These are phyloP conservation scores for Ogataea paraovalis DNA, from an alignment of 805 yeast genomes.

Conservation along the genomic window DNA sequence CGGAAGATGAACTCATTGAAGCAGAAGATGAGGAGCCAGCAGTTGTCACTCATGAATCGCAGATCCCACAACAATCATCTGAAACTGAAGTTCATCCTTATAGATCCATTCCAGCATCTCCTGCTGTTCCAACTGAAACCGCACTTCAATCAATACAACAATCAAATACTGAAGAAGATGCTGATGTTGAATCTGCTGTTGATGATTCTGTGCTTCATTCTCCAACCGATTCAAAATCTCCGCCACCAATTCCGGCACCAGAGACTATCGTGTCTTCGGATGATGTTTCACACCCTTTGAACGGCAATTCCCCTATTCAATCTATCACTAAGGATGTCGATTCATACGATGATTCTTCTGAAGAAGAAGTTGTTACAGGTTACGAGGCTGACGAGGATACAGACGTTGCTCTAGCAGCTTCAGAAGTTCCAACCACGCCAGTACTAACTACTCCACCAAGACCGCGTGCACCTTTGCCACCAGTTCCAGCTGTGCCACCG, in stretches of 20 bases:
- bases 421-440: neutral
- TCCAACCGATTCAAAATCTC: neutral
- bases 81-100: constrained; percentile 4
- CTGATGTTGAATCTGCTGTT: constrained; percentile 4
- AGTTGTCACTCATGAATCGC: neutral
- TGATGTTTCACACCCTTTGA: constrained; percentile 1
- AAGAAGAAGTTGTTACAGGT: constrained; percentile 42
- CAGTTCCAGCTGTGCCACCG: constrained; percentile 8
- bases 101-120: constrained; percentile 4
- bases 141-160: neutral
- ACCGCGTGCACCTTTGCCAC: constrained; percentile 16
- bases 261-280: constrained; percentile 9
- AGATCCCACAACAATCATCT: neutral
- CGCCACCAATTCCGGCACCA: constrained; percentile 16
- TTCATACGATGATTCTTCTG: constrained; percentile 9
- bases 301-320: neutral
- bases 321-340: neutral
- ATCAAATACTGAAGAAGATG: neutral
- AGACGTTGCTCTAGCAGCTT: constrained; percentile 14
- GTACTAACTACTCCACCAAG: constrained; percentile 11
- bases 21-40: constrained; percentile 14
- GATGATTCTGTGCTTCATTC: constrained; percentile 4
- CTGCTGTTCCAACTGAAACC: neutral
- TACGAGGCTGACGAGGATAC: constrained; percentile 69
- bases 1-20: constrained; percentile 8